Evolutionary conservation across 2,329 filamentous ascomycete genomes (phyloP).

Genomic region (Myriosclerotinia curreyana): DNA sequence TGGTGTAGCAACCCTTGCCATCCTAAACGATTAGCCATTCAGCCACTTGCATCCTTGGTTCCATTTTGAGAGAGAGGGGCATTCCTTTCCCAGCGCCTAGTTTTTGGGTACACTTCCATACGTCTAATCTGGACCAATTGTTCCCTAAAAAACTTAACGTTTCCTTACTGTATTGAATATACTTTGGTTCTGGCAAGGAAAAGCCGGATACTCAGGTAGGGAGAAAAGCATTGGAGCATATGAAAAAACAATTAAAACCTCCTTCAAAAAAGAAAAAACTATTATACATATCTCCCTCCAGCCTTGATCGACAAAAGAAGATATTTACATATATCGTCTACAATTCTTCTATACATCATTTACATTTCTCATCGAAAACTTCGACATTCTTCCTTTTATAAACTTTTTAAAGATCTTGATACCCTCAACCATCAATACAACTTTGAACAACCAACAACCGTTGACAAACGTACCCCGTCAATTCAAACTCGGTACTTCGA

Average conservation of each 20-base stretch:
- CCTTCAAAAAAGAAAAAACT: constrained; percentile 7
- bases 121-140: constrained; percentile 19
- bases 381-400: constrained; percentile 21
- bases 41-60: constrained; percentile 22
- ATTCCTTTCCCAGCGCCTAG: constrained; percentile 23
- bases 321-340: constrained; percentile 14
- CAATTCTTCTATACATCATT: constrained; percentile 11
- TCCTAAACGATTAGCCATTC: constrained; percentile 13
- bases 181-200: constrained; percentile 20
- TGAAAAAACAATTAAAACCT: constrained; percentile 20
- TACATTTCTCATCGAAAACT: constrained; percentile 9
- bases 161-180: constrained; percentile 20
- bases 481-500: constrained; percentile 5
- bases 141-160: constrained; percentile 4
- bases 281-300: constrained; percentile 19
- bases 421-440: constrained; percentile 3
- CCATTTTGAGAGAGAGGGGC: constrained; percentile 22
- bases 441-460: constrained; percentile 8
- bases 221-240: constrained; percentile 20
- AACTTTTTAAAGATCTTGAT: constrained; percentile 6
- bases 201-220: constrained; percentile 13
- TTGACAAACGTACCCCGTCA: not conserved
- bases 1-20: constrained; percentile 15
- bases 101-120: not conserved
- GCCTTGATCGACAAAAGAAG: constrained; percentile 6